A percentile compares a stretch with the other conserved stretches of the same genome.
Evolutionary conservation across 306 rosid genomes (phyloP).

Genomic region (Vicia sativa): DNA sequence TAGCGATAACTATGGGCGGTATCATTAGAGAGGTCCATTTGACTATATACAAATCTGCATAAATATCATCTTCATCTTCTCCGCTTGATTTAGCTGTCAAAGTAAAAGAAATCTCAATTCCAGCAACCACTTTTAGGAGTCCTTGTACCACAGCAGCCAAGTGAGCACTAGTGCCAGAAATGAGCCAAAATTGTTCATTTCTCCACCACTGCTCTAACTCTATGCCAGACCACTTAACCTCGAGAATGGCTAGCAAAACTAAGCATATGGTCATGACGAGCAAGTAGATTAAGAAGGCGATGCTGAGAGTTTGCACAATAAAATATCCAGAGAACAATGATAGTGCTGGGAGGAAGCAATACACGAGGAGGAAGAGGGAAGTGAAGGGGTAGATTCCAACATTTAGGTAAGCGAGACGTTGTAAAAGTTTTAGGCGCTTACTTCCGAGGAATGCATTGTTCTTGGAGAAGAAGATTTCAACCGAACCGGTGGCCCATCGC

Average conservation of each 20-base stretch:
- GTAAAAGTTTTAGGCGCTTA: conserved; percentile 43
- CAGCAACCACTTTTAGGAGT: conserved; percentile 52
- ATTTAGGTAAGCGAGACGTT: conserved; percentile 55
- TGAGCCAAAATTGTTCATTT: conserved; percentile 62
- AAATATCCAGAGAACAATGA: conserved; percentile 51
- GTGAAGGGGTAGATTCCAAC: conserved; percentile 63
- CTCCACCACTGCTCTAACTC: conserved; percentile 64
- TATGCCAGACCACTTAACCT: conserved; percentile 56
- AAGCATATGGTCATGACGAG: conserved; percentile 51
- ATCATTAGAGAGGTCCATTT: conserved; percentile 57
- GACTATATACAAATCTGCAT: conserved; percentile 53
- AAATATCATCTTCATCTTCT: conserved; percentile 45
- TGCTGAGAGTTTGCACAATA: conserved; percentile 49
- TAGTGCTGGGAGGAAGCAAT: conserved; percentile 63
- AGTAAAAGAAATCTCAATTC: conserved; percentile 59
- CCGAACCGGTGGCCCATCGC: conserved; percentile 67
- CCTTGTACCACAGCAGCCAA: conserved; percentile 59
- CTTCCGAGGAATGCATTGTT: conserved; percentile 53
- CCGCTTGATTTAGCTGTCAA: conserved; percentile 46
- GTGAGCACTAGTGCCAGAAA: conserved; percentile 59
- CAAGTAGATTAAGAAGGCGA: conserved; percentile 51
- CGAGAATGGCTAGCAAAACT: conserved; percentile 39
- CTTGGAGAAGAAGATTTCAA: conserved; percentile 58
- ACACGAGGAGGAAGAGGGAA: conserved; percentile 52
- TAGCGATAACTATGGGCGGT: conserved; percentile 54